Conservation (phyloP, 2,329 filamentous ascomycete species). For the Botrytis pseudocinerea region DNA sequence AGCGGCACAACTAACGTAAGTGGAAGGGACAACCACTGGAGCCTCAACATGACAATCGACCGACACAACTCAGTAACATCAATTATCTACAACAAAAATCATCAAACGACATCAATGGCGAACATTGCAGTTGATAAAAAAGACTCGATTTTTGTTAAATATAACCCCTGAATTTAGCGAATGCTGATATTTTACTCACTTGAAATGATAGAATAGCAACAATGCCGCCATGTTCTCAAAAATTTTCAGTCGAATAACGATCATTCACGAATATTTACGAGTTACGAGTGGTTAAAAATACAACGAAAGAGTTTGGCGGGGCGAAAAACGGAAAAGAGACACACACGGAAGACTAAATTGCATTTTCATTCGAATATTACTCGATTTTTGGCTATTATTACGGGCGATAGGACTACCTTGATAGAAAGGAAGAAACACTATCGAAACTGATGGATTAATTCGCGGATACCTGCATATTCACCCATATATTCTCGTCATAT, state of each 20-base stretch:
- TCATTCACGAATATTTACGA: neutral
- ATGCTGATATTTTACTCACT: neutral
- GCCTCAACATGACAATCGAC: neutral
- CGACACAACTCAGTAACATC: fast-evolving
- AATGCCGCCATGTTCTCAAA: fast-evolving
- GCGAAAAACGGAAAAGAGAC: neutral
- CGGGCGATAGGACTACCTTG: neutral
- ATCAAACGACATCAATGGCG: neutral
- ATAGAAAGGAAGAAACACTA: neutral
- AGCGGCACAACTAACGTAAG: neutral
- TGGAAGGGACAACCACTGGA: neutral
- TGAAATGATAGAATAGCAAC: neutral
- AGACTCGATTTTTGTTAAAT: neutral
- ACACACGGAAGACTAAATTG: neutral
- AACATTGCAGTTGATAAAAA: neutral
- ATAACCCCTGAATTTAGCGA: neutral
- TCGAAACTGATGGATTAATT: neutral
- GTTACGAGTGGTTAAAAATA: fast-evolving
- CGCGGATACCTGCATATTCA: too few relatives aligned
- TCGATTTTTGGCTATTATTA: neutral
- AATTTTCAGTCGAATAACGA: neutral
- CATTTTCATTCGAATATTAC: neutral
- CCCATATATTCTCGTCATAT: neutral
- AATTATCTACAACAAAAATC: neutral
- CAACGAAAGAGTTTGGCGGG: neutral